Conservation (phyloP, 495 filamentous ascomycete genomes). For the Penicillium malachiteum region DNA sequence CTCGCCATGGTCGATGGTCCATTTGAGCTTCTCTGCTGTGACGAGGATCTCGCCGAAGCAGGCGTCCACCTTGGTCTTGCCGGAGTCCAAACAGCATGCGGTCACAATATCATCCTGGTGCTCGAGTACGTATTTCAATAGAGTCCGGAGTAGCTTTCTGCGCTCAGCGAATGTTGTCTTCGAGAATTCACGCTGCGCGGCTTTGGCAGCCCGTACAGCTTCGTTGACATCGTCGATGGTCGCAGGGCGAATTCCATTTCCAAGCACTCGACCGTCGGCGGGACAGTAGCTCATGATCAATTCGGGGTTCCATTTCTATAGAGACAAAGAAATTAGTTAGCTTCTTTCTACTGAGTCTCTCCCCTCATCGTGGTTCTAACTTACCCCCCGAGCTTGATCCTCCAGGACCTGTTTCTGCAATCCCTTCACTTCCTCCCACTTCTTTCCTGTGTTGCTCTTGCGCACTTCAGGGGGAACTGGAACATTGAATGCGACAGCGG, state of each 20-base stretch:
- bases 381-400: conserved; percentile 43
- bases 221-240: conserved; percentile 77
- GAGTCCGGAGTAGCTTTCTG: conserved; percentile 73
- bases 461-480: conserved; percentile 57
- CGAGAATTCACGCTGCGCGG: conserved; percentile 79
- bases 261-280: conserved; percentile 81
- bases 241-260: conserved; percentile 69
- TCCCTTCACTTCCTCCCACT: conserved; percentile 55
- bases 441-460: conserved; percentile 52
- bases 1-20: conserved; percentile 92
- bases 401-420: conserved; percentile 46
- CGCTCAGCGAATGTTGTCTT: conserved; percentile 75
- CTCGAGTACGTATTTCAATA: conserved; percentile 81
- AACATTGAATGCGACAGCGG: conserved; percentile 56
- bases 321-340: not conserved
- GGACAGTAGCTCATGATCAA: conserved; percentile 73
- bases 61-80: conserved; percentile 94
- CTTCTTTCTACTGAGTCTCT: not conserved
- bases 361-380: conserved; percentile 10
- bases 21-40: conserved; percentile 88
- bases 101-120: conserved; percentile 86
- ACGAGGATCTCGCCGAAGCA: conserved; percentile 92
- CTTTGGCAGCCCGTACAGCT: conserved; percentile 68
- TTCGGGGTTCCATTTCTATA: conserved; percentile 43
- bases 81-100: conserved; percentile 90